A percentile compares a stretch with the other conserved stretches of the same genome.
Evolutionary conservation across 2,329 filamentous ascomycete species (phyloP).

Genomic region (Aspergillus thermomutatus): DNA sequence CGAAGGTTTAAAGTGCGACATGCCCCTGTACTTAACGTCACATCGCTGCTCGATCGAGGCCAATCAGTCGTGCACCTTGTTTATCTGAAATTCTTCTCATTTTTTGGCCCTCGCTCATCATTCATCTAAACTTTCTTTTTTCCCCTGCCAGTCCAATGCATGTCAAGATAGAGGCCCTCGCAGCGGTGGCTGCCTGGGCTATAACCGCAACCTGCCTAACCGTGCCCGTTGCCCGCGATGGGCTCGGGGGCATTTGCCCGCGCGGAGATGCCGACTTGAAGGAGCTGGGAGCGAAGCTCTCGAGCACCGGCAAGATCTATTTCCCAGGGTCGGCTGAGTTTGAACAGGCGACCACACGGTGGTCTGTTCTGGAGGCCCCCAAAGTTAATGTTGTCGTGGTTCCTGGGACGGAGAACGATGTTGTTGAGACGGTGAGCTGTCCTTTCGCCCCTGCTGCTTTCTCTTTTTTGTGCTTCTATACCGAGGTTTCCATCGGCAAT

Average conservation of each 20-base stretch:
- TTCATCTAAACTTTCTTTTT: not conserved
- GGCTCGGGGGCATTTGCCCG: constrained; percentile 5
- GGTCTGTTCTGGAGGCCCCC: constrained; percentile 47
- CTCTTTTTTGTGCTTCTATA: no score
- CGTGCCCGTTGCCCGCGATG: constrained; percentile 1
- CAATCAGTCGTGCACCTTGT: not conserved
- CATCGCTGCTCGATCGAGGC: not conserved
- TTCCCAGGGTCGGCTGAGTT: constrained; percentile 43
- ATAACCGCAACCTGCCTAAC: constrained; percentile 10
- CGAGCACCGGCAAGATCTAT: constrained; percentile 41
- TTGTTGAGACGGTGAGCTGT: constrained; percentile 46
- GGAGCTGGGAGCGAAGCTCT: constrained; percentile 27
- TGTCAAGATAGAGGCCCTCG: constrained; percentile 12
- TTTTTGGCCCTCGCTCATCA: no score
- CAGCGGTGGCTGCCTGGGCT: constrained; percentile 26
- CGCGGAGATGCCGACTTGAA: constrained; percentile 14
- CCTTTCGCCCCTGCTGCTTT: not conserved
- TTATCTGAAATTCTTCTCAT: not conserved
- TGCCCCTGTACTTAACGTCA: not conserved
- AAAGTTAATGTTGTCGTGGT: constrained; percentile 47
- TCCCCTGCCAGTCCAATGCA: constrained; percentile 1
- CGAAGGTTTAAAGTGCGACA: not conserved
- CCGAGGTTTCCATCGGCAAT: not conserved
- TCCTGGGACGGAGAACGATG: constrained; percentile 48
- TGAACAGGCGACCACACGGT: constrained; percentile 38